Evolutionary conservation across 2,329 filamentous ascomycete genomes (phyloP).

Genomic region (Neoascochyta sp.): DNA sequence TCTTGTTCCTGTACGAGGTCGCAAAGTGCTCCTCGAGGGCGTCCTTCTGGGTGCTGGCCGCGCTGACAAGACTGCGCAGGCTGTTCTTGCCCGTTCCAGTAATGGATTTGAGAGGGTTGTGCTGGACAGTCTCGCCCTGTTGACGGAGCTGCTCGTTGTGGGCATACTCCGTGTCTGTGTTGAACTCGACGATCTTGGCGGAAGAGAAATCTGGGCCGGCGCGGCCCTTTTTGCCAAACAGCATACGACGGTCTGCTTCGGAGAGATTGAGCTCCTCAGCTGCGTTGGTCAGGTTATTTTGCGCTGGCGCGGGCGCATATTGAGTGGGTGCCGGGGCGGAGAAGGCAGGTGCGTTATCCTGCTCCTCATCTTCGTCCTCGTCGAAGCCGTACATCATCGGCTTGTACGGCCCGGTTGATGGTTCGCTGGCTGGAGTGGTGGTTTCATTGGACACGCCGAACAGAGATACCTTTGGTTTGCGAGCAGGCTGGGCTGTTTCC

Average conservation of each 20-base stretch:
- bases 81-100: conserved; percentile 80
- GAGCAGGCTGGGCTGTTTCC: conserved; percentile 19
- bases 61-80: conserved; percentile 80
- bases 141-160: conserved; percentile 75
- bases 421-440: conserved; percentile 23
- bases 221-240: conserved; percentile 69
- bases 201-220: conserved; percentile 47
- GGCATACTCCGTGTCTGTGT: conserved; percentile 81
- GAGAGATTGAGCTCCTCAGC: conserved; percentile 77
- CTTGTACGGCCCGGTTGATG: conserved; percentile 32
- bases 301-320: conserved; percentile 12
- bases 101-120: conserved; percentile 79
- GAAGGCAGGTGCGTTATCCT: conserved; percentile 11
- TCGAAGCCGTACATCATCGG: conserved; percentile 35
- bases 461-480: conserved; percentile 62
- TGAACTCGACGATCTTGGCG: conserved; percentile 76
- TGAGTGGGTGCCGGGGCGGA: conserved; percentile 5
- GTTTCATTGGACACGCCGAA: conserved; percentile 59
- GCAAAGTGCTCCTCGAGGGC: conserved; percentile 92
- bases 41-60: conserved; percentile 76
- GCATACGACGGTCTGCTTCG: conserved; percentile 69
- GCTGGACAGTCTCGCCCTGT: conserved; percentile 63
- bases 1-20: conserved; percentile 70
- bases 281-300: conserved; percentile 64
- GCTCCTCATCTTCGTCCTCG: conserved; percentile 17